Conservation (phyloP, 345 rosid species). For the Dipteronia dyeriana region DNA sequence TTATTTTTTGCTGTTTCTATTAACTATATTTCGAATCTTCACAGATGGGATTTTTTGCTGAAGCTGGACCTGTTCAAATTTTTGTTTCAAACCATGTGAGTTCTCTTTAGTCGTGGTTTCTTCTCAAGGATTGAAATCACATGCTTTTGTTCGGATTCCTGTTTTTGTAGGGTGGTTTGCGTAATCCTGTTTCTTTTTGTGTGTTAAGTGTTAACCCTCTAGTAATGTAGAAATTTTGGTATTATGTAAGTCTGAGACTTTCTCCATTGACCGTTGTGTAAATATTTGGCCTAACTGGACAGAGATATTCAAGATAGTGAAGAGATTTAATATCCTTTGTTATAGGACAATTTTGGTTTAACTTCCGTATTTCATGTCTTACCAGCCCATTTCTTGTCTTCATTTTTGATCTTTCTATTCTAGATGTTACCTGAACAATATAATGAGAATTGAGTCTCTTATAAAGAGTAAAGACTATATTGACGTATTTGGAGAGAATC, state of each 20-base stretch:
- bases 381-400: not conserved
- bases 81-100: slow-evolving; percentile 95
- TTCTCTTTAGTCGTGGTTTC: slow-evolving; percentile 10
- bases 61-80: slow-evolving; percentile 97
- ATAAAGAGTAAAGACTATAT: no score
- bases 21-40: not conserved
- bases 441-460: not conserved
- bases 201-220: no score
- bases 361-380: not conserved
- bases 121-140: not conserved
- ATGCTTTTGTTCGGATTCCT: not conserved
- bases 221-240: no score
- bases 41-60: slow-evolving; percentile 97
- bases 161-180: no score
- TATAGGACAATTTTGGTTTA: not conserved
- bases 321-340: not conserved
- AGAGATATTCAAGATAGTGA: not conserved
- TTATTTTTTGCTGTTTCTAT: not conserved
- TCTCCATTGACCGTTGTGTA: not conserved
- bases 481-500: not conserved
- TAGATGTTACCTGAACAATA: not conserved
- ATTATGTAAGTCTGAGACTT: not conserved
- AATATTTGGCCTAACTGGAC: not conserved
- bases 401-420: no score
- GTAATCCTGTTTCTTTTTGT: no score